Evolutionary conservation across 2,329 filamentous ascomycete genomes (phyloP).

Genomic region (Dothistroma septosporum): DNA sequence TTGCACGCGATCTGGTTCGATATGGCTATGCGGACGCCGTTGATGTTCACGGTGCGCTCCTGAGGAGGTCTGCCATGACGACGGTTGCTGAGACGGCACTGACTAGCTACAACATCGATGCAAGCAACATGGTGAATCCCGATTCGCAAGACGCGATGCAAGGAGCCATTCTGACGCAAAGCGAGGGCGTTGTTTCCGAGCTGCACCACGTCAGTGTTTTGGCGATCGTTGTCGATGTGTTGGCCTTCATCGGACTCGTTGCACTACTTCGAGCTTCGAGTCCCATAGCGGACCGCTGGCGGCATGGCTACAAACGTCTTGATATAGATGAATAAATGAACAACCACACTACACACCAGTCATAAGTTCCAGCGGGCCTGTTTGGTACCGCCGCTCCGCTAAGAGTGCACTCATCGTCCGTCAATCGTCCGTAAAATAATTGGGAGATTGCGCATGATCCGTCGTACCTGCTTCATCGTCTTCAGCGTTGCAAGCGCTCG

Average conservation of each 20-base stretch:
- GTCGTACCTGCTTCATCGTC: too few relatives aligned
- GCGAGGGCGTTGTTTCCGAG: not conserved
- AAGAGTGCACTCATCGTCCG: too few relatives aligned
- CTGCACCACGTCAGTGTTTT: not conserved
- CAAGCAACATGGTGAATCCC: not conserved
- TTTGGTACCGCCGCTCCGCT: too few relatives aligned
- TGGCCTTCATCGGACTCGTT: not conserved
- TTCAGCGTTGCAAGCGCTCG: too few relatives aligned
- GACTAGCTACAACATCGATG: not conserved
- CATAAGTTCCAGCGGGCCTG: too few relatives aligned
- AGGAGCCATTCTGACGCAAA: not conserved
- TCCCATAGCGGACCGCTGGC: not conserved
- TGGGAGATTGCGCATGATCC: too few relatives aligned
- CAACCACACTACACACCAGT: too few relatives aligned
- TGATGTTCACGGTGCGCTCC: not conserved
- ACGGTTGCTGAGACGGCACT: not conserved
- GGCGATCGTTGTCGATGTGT: not conserved
- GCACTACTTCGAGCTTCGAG: not conserved
- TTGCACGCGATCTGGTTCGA: not conserved
- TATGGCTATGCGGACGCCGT: not conserved
- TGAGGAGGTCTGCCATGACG: not conserved
- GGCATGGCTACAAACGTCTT: not conserved
- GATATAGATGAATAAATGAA: not conserved
- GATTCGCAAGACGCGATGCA: not conserved
- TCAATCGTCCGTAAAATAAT: too few relatives aligned